phyloP scores from a whole-genome alignment of 2,329 filamentous ascomycete genomes.

The Sporothrix globosa region DNA sequence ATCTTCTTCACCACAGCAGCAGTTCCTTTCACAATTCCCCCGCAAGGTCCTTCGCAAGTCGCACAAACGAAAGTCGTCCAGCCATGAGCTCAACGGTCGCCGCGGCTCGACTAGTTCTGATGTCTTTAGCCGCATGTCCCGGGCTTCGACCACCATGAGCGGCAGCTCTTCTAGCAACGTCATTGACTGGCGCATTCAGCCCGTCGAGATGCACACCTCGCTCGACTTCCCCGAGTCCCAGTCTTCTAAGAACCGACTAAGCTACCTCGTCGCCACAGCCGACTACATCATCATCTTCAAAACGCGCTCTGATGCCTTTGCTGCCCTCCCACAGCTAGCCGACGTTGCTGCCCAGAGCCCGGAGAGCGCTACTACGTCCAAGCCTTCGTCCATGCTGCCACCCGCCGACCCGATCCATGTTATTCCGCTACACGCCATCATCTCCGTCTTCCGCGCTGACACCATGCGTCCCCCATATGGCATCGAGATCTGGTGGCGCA shows the following conservation, averaged over 20 bases:
- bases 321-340: constrained; percentile 50
- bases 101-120: constrained; percentile 43
- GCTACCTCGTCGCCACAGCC: constrained; percentile 57
- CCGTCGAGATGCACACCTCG: constrained; percentile 47
- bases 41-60: constrained; percentile 36
- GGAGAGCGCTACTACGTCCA: constrained; percentile 36
- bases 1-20: constrained; percentile 29
- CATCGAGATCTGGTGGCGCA: constrained; percentile 62
- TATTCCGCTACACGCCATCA: constrained; percentile 55
- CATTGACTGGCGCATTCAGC: constrained; percentile 44
- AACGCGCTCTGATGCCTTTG: constrained; percentile 51
- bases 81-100: constrained; percentile 36
- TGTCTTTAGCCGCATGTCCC: constrained; percentile 39
- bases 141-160: constrained; percentile 39
- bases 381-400: constrained; percentile 33
- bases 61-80: constrained; percentile 35
- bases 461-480: constrained; percentile 54
- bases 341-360: constrained; percentile 37
- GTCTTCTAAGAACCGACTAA: constrained; percentile 54
- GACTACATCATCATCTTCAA: constrained; percentile 56
- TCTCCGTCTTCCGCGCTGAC: constrained; percentile 58
- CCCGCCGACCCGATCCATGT: constrained; percentile 45
- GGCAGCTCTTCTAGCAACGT: constrained; percentile 39
- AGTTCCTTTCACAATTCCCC: constrained; percentile 30
- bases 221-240: constrained; percentile 46